phyloP scores from a whole-genome alignment of 2,329 filamentous ascomycete species.

The Aspergillus tanneri region DNA sequence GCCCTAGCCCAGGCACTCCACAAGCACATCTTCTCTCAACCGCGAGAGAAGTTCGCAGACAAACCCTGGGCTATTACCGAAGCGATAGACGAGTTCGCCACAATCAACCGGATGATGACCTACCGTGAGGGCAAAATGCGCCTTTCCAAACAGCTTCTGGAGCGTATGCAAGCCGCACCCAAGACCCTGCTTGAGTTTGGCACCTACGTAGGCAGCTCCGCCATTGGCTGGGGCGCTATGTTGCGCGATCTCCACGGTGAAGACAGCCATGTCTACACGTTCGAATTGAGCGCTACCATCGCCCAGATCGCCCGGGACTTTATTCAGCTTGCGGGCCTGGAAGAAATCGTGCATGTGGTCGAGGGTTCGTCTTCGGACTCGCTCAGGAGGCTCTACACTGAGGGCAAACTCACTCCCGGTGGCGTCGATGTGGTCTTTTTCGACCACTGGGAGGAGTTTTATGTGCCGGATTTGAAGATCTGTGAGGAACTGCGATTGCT shows the following conservation, averaged over 20 bases:
- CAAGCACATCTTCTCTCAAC: constrained; percentile 23
- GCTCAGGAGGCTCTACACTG: constrained; percentile 26
- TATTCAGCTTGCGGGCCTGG: constrained; percentile 35
- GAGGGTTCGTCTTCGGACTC: constrained; percentile 34
- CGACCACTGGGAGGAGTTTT: constrained; percentile 39
- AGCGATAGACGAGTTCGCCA: constrained; percentile 35
- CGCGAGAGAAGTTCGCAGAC: constrained; percentile 16
- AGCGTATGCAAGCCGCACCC: constrained; percentile 26
- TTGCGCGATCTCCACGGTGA: constrained; percentile 25
- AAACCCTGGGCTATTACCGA: constrained; percentile 30
- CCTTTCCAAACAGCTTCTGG: constrained; percentile 22
- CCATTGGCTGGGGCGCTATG: constrained; percentile 33
- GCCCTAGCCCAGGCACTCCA: constrained; percentile 13
- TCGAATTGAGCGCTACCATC: constrained; percentile 36
- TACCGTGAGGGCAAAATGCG: constrained; percentile 31
- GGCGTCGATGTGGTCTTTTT: constrained; percentile 40
- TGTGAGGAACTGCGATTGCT: constrained; percentile 37
- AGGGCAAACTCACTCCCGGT: constrained; percentile 25
- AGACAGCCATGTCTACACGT: constrained; percentile 34
- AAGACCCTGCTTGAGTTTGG: constrained; percentile 38
- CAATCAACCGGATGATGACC: constrained; percentile 33
- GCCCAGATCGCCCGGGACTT: constrained; percentile 34
- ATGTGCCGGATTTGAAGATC: constrained; percentile 37
- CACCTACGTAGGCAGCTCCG: constrained; percentile 39
- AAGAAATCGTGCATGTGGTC: constrained; percentile 34